Conservation (phyloP, 805 yeast genomes). For the Metschnikowia noctiluminum region DNA sequence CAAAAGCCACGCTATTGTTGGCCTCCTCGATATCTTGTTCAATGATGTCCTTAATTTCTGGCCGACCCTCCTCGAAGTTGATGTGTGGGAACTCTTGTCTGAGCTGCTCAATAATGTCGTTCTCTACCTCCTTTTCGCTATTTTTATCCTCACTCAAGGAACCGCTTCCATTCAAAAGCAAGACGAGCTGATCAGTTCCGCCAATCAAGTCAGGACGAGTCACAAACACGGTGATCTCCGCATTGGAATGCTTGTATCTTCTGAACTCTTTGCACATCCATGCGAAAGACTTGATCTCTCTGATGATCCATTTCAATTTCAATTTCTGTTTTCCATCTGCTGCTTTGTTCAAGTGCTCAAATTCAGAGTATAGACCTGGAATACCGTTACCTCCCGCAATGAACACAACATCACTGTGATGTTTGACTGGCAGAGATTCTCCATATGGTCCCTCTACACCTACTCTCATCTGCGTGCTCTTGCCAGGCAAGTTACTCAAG, state of each 20-base stretch:
- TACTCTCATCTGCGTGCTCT: conserved; percentile 26
- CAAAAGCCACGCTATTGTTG: conserved; percentile 42
- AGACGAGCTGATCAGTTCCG: conserved; percentile 13
- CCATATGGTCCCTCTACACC: conserved; percentile 73
- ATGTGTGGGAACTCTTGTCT: conserved; percentile 29
- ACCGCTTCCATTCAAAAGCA: not conserved
- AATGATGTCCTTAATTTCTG: conserved; percentile 34
- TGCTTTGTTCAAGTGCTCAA: conserved; percentile 24
- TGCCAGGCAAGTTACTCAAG: conserved; percentile 28
- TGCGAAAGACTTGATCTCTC: conserved; percentile 36
- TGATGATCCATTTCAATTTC: conserved; percentile 38
- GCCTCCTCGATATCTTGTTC: conserved; percentile 33
- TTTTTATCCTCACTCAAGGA: conserved; percentile 2
- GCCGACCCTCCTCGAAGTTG: conserved; percentile 45
- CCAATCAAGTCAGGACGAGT: conserved; percentile 10
- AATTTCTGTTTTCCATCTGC: conserved; percentile 11
- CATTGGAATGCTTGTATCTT: conserved; percentile 27
- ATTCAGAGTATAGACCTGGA: conserved; percentile 51
- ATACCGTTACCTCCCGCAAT: conserved; percentile 77
- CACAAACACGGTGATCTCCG: conserved; percentile 38
- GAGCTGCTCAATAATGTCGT: conserved; percentile 11
- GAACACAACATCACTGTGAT: conserved; percentile 53
- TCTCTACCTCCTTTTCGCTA: not conserved
- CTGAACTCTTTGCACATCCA: conserved; percentile 40
- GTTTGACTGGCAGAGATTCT: conserved; percentile 42